Percentiles rank a stretch among this genome's conserved stretches.
phyloP scores from a whole-genome alignment of 1,284 basidiomycete genomes.

The Cryptococcus sp. region DNA sequence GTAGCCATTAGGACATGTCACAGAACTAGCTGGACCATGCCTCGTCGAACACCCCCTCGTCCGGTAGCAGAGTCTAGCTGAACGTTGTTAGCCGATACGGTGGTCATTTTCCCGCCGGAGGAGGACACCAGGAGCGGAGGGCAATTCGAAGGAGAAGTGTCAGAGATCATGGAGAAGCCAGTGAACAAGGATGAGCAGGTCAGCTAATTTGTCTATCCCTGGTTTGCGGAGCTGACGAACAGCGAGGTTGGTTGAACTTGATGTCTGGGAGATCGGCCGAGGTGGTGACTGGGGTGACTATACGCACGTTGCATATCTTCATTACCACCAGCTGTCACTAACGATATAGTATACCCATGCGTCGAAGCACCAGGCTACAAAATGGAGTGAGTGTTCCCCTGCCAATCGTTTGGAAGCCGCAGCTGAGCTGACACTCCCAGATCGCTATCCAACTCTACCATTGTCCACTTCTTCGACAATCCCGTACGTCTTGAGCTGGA shows the following conservation, averaged over 20 bases:
- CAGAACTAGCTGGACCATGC: neutral
- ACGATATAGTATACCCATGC: slow-evolving; percentile 66
- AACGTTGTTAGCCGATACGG: slow-evolving; percentile 70
- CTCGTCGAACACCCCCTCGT: too few relatives aligned
- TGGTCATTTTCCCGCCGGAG: slow-evolving; percentile 72
- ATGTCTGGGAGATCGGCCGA: slow-evolving; percentile 79
- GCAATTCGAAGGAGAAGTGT: slow-evolving; percentile 27
- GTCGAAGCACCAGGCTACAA: slow-evolving; percentile 79
- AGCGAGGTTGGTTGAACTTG: slow-evolving; percentile 69
- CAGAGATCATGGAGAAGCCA: slow-evolving; percentile 73
- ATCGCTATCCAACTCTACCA: slow-evolving; percentile 69
- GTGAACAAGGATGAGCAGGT: slow-evolving; percentile 68
- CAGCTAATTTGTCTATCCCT: slow-evolving; percentile 8
- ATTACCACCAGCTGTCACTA: neutral
- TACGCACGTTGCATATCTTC: slow-evolving; percentile 54
- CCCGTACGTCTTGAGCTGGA: slow-evolving; percentile 45
- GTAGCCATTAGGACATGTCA: slow-evolving; percentile 77
- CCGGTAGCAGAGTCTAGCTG: too few relatives aligned
- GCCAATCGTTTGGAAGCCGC: neutral
- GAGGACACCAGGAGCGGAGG: slow-evolving; percentile 53
- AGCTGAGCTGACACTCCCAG: neutral
- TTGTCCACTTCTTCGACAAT: slow-evolving; percentile 75
- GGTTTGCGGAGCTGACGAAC: too few relatives aligned
- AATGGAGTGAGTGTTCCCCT: slow-evolving; percentile 65
- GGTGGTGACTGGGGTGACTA: slow-evolving; percentile 80